Evolutionary conservation across 352 stramenopile species (phyloP).

Genomic region (Globisporangium heterothallicum): DNA sequence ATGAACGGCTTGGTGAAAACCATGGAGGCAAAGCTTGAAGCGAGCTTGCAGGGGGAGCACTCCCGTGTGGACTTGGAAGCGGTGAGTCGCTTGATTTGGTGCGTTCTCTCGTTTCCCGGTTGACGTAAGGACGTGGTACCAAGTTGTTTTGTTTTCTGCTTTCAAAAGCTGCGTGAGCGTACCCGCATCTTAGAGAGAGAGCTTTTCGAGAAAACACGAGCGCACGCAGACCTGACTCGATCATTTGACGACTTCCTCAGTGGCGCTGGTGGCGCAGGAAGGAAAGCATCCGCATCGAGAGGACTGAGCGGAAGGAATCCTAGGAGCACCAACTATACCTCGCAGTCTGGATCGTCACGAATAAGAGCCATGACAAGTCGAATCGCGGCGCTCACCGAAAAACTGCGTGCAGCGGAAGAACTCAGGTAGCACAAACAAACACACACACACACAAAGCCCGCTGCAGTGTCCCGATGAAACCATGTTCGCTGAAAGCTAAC

Average conservation of each 20-base stretch:
- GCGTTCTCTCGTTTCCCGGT: background rate
- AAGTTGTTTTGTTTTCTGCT: background rate
- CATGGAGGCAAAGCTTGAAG: constrained; percentile 43
- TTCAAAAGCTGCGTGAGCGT: constrained; percentile 32
- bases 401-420: constrained; percentile 31
- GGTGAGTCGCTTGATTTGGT: constrained; percentile 13
- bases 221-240: constrained; percentile 27
- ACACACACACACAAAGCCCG: no score
- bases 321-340: background rate
- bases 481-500: constrained; percentile 1
- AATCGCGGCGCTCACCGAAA: constrained; percentile 25
- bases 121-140: background rate
- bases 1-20: constrained; percentile 35
- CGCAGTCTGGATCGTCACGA: constrained; percentile 6
- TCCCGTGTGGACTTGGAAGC: constrained; percentile 3
- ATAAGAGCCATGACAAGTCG: constrained; percentile 13
- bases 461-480: no score
- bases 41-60: constrained; percentile 19
- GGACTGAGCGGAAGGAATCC: constrained; percentile 1
- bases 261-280: background rate
- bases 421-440: constrained; percentile 23
- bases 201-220: constrained; percentile 26
- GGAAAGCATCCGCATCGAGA: constrained; percentile 9
- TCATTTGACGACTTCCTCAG: constrained; percentile 25
- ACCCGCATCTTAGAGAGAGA: constrained; percentile 42